Base-by-base conservation (phyloP, 75 land plant species). In the Selaginella tamariscina region DNA sequence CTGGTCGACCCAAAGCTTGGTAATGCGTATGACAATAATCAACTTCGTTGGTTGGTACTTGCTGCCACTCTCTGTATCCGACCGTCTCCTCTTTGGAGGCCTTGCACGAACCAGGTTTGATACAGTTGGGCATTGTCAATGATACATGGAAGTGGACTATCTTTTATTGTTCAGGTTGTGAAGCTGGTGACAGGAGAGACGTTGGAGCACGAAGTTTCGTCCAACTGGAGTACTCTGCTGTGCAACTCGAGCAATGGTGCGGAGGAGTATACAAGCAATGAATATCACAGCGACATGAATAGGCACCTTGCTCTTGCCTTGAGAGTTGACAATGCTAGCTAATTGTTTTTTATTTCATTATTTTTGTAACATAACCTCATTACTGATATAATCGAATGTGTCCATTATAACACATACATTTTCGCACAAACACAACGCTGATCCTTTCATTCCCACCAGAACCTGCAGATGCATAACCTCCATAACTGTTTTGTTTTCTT, bases 81-180 rank as follows among this genome's bases (percentile, higher is more conserved):
- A 33, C 79, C 78, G 23, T 81, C 93, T 49, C 70, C 97, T 32
- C 32, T 80, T 56, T 70, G 72, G 2, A 79, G 97, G 44, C 97
- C 97, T 30, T 65, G 71, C 44, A 92, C 86, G 87, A 86, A 56
- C 33, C 80, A 81, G 87, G 91, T 88, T 5, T 5, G 11, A 39
- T 5, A 5, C 11, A 5, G 15, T 15, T 15, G 49, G 11, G 49
- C 5, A 39, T 5, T 39, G 11, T 39, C 15, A 5, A 15, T 5
- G 5, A 39, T 39, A 39, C 49, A 5, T 5, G 15, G 11, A 39
- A 5, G 5, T 15, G 49, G 5, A 39, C 15, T 39, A 5, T 39
- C 15, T 39, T 15, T 39, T 39, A 5, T 15, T 39, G 49, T 5
- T 15, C 49, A 39, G 49, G 49, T 39, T 39, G 5, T 39, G 49